Evolutionary conservation across 768 basidiomycete genomes (phyloP).

Genomic region (Lentinula detonsa): DNA sequence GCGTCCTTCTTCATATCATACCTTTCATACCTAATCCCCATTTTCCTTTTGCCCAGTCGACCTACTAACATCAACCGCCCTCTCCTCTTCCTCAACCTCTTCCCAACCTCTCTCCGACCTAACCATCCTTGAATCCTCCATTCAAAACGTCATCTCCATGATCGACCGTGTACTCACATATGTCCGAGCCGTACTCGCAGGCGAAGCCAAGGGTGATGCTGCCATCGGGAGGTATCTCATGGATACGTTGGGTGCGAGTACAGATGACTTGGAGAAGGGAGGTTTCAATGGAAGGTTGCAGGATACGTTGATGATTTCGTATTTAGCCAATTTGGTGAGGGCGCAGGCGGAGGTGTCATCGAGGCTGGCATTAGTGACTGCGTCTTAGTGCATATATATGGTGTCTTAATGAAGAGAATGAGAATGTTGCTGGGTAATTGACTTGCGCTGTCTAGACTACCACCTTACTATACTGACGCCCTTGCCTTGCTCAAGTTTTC

Average conservation of each 20-base stretch:
- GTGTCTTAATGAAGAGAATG: no score
- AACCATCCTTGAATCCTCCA: conserved; percentile 68
- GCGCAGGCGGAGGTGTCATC: conserved; percentile 91
- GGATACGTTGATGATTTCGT: conserved; percentile 93
- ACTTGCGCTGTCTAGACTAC: no score
- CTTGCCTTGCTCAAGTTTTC: no score
- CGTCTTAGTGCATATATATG: background rate
- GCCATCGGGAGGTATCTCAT: conserved; percentile 89
- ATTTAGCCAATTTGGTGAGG: conserved; percentile 88
- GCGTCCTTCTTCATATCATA: conserved; percentile 24
- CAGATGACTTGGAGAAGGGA: conserved; percentile 44
- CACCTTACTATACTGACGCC: no score
- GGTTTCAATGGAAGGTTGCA: conserved; percentile 75
- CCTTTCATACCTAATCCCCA: background rate
- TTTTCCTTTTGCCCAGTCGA: conserved; percentile 51
- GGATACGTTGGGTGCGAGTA: conserved; percentile 74
- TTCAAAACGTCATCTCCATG: conserved; percentile 66
- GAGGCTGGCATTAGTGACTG: conserved; percentile 59
- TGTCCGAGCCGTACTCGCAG: conserved; percentile 73
- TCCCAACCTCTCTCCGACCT: conserved; percentile 62
- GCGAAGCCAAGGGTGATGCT: conserved; percentile 74
- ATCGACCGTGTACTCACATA: conserved; percentile 83
- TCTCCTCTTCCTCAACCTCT: conserved; percentile 38
- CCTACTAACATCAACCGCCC: conserved; percentile 50
- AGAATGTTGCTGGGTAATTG: no score